These are phyloP conservation scores for Wickerhamiella galacta DNA, from an alignment of 805 yeast genomes.

Conservation along the genomic window DNA sequence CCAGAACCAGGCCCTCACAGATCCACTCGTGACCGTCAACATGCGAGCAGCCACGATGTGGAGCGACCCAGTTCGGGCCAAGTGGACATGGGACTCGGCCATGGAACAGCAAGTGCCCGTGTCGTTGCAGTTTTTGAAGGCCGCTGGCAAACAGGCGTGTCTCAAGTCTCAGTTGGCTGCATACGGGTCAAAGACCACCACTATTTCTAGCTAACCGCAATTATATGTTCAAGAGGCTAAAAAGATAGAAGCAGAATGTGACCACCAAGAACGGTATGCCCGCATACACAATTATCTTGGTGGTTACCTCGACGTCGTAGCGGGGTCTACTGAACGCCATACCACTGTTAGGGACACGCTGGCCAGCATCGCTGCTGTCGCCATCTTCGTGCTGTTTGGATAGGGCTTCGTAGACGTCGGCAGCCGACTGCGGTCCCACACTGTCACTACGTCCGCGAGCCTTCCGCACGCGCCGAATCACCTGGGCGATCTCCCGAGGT, in stretches of 20 bases:
- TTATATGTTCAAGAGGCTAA: constrained; percentile 4
- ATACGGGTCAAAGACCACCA: no score
- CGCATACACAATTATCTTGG: constrained; percentile 62
- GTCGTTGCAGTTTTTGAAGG: neutral
- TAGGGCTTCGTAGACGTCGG: constrained; percentile 26
- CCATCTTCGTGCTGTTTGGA: constrained; percentile 19
- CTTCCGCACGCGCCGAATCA: constrained; percentile 16
- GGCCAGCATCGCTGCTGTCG: constrained; percentile 4
- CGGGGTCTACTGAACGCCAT: constrained; percentile 23
- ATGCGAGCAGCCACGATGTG: constrained; percentile 1
- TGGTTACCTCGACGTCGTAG: constrained; percentile 60
- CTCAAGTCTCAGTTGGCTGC: no score
- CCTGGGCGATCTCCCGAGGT: constrained; percentile 19
- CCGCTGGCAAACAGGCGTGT: no score
- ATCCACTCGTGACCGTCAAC: neutral
- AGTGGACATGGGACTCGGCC: constrained; percentile 4
- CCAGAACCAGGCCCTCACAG: neutral
- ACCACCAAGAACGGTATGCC: constrained; percentile 54
- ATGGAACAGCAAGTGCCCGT: neutral
- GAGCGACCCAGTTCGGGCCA: constrained; percentile 2
- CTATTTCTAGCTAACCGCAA: neutral
- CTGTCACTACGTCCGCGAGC: constrained; percentile 21
- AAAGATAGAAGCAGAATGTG: constrained; percentile 5
- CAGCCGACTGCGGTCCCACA: constrained; percentile 28
- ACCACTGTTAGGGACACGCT: neutral